phyloP scores from a whole-genome alignment of 2,329 filamentous ascomycete species.

The Septoria petroselini region DNA sequence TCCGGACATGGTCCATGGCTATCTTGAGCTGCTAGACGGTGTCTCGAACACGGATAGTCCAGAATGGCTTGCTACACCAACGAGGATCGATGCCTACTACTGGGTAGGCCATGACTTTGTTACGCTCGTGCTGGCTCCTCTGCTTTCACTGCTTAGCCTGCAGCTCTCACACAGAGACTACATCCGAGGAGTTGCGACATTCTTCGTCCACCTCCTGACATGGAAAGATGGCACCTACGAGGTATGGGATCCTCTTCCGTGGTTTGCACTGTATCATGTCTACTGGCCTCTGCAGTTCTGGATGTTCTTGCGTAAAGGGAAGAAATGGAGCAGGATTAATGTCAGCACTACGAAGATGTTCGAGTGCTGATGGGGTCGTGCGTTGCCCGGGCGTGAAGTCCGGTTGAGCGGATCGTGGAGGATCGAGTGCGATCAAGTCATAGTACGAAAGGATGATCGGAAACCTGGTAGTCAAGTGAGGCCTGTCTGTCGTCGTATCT shows the following conservation, averaged over 20 bases:
- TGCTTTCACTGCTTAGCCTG: conserved; percentile 41
- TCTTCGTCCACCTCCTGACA: conserved; percentile 43
- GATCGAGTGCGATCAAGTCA: too few relatives aligned
- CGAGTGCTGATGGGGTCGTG: conserved; percentile 35
- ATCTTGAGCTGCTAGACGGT: conserved; percentile 48
- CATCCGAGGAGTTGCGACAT: conserved; percentile 32
- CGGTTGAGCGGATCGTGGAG: too few relatives aligned
- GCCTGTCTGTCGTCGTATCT: too few relatives aligned
- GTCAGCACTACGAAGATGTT: conserved; percentile 65
- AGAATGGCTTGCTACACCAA: conserved; percentile 26
- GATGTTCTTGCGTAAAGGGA: conserved; percentile 44
- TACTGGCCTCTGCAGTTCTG: conserved; percentile 56
- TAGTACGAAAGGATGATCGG: too few relatives aligned
- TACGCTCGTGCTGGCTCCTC: conserved; percentile 50
- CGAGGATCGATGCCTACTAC: conserved; percentile 47
- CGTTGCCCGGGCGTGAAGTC: too few relatives aligned
- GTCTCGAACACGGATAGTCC: conserved; percentile 21
- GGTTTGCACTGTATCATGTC: conserved; percentile 52
- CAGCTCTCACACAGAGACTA: conserved; percentile 30
- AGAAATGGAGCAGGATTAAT: conserved; percentile 63
- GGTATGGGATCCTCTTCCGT: conserved; percentile 51
- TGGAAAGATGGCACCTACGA: conserved; percentile 53
- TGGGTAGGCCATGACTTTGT: conserved; percentile 68
- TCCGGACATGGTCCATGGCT: conserved; percentile 49
- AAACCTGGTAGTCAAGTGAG: too few relatives aligned